Conservation (phyloP, 352 stramenopile species). For the Elongisporangium anandrum region DNA sequence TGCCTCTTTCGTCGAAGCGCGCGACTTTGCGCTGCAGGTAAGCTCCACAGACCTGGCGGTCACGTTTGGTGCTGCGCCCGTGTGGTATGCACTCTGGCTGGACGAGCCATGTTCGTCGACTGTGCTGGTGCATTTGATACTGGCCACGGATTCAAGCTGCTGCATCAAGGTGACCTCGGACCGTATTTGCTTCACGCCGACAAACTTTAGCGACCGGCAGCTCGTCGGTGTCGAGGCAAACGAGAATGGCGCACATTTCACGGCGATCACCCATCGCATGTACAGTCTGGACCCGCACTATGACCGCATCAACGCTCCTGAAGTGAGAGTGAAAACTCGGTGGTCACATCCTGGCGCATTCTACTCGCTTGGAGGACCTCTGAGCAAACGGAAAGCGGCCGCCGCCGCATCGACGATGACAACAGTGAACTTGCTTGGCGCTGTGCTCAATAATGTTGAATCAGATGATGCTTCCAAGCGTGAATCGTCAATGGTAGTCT, state of each 20-base stretch:
- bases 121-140: conserved; percentile 67
- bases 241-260: conserved; percentile 39
- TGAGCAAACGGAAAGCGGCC: conserved; percentile 40
- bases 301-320: conserved; percentile 42
- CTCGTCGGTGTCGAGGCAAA: conserved; percentile 55
- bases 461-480: background rate
- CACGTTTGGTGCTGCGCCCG: conserved; percentile 49
- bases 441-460: conserved; percentile 1
- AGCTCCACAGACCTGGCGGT: conserved; percentile 47
- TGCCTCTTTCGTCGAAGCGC: background rate
- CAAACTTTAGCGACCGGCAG: conserved; percentile 50
- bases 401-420: conserved; percentile 20
- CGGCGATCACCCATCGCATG: conserved; percentile 49
- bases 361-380: conserved; percentile 38
- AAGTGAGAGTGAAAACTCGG: conserved; percentile 45
- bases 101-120: conserved; percentile 49
- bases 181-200: conserved; percentile 67
- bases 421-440: conserved; percentile 27
- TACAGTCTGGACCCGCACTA: conserved; percentile 68
- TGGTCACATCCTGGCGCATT: conserved; percentile 27
- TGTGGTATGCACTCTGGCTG: conserved; percentile 59
- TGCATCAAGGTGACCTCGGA: conserved; percentile 55
- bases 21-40: conserved; percentile 20
- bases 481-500: conserved; percentile 12
- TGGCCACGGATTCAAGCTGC: conserved; percentile 32